Conservation (phyloP, 495 filamentous ascomycete species). For the Trichocladium antarcticum region DNA sequence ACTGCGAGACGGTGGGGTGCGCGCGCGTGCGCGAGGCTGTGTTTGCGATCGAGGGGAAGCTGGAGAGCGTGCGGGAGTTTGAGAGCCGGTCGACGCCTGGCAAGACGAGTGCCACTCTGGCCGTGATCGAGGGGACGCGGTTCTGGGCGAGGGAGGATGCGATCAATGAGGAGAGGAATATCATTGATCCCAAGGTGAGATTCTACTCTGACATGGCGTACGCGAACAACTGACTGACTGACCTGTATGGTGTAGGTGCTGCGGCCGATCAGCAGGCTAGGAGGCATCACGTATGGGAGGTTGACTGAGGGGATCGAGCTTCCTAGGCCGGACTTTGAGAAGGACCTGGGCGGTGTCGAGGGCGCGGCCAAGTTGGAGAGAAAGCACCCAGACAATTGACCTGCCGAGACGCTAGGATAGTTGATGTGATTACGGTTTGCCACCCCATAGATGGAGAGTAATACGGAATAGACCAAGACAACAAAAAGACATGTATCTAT, state of each 20-base stretch:
- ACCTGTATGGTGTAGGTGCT: slow-evolving; percentile 35
- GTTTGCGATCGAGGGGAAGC: slow-evolving; percentile 67
- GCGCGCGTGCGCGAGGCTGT: slow-evolving; percentile 73
- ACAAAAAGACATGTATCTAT: no score
- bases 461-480: no score
- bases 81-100: slow-evolving; percentile 56
- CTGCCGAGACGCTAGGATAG: no score
- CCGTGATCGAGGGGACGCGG: slow-evolving; percentile 69
- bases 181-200: slow-evolving; percentile 51
- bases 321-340: slow-evolving; percentile 55
- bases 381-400: slow-evolving; percentile 9
- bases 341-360: slow-evolving; percentile 32
- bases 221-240: background rate
- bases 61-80: slow-evolving; percentile 64
- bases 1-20: slow-evolving; percentile 53
- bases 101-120: slow-evolving; percentile 60
- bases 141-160: slow-evolving; percentile 92
- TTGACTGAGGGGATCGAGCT: slow-evolving; percentile 65
- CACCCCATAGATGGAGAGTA: no score
- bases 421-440: no score
- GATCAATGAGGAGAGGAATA: slow-evolving; percentile 59
- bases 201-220: background rate
- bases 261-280: slow-evolving; percentile 65
- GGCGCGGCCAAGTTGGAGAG: slow-evolving; percentile 29
- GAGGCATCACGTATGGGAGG: slow-evolving; percentile 74